Evolutionary conservation across 1,284 basidiomycete genomes (phyloP), one percentile per base, ranked within the genome.

Genomic region (Earliella scabrosa): DNA sequence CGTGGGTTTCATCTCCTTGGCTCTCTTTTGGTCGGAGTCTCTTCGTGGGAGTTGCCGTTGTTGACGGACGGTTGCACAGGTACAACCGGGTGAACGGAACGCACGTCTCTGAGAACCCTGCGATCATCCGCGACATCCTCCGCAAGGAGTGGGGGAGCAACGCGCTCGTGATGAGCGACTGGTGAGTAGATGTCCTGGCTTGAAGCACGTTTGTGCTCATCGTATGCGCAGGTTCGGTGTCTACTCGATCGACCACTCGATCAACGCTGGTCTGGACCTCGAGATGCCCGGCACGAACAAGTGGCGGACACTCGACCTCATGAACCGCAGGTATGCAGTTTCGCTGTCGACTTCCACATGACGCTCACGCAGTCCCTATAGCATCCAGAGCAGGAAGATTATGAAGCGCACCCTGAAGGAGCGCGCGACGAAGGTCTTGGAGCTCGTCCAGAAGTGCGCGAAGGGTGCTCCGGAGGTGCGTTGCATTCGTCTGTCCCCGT

Each of bases 271-370:
- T 0, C 75, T 93, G 26, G 91, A 93, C 66, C 79, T 93, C 24
- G 92, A 93, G 68, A 91, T 92, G 88, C 87, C 88, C 0, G 87
- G 88, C 2, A 77, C 74, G 14, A 86, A 86, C 70, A 87, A 87
- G 63, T 90, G 87, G 86, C 77, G 88, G 4, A 81, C 81, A 0
- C 75, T 85, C 26, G 83, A 87, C 57, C 78, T 86, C 21, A 77
- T 92, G 61, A 82, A 82, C 59, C 81, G 90, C 36, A 82, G 82
- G 67, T 70, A 48, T 38, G 67, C 14, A 31, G 16, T 5, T 23
- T 14, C 24, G 8, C 40, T 6, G 45, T 23, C 20, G 20, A 16
- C 45, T 32, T 23, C 8, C 39, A 24, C 20, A 4, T 8, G 21
- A 24, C 11, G 10, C 11, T 1, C 11, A 16, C 50, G 51, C 11